A percentile compares a stretch with the other conserved stretches of the same genome.
These are phyloP conservation scores for Wolfiporia cocos DNA, from an alignment of 1,284 basidiomycete genomes.

Conservation along the genomic window DNA sequence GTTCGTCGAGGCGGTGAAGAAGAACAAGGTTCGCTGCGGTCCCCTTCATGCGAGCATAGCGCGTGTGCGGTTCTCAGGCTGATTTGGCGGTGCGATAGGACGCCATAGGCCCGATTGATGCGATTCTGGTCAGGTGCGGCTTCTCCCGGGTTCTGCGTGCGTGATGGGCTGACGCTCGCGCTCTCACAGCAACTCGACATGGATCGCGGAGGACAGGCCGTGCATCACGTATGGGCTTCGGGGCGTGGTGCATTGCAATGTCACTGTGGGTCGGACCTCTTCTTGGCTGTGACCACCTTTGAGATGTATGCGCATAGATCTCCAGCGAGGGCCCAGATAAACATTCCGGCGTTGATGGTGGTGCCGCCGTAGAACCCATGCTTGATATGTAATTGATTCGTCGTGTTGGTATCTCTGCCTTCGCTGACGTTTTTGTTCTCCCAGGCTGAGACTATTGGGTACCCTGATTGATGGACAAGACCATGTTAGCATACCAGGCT, in stretches of 20 bases:
- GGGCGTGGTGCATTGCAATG: constrained; percentile 83
- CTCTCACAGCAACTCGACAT: constrained; percentile 80
- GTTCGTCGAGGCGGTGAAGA: constrained; percentile 71
- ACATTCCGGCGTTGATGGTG: constrained; percentile 93
- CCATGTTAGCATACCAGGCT: constrained; percentile 72
- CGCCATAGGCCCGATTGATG: constrained; percentile 79
- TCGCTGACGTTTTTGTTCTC: constrained; percentile 1
- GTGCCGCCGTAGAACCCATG: constrained; percentile 86
- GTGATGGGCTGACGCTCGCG: not conserved
- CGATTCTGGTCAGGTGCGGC: constrained; percentile 73
- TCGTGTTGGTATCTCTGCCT: not conserved
- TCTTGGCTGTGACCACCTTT: not conserved
- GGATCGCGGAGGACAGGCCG: constrained; percentile 92
- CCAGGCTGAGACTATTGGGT: constrained; percentile 75
- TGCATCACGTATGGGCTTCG: constrained; percentile 95
- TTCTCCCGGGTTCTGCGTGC: not conserved
- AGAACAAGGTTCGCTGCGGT: constrained; percentile 56
- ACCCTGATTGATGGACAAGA: constrained; percentile 57
- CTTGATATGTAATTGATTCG: constrained; percentile 66
- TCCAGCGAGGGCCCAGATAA: constrained; percentile 66
- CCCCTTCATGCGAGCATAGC: not conserved
- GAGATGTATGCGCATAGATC: constrained; percentile 36
- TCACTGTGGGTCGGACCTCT: constrained; percentile 44
- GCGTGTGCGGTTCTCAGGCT: not conserved
- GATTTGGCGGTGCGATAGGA: constrained; percentile 41